Percentiles rank a stretch among this genome's conserved stretches.
Conservation (phyloP, 257 asterid species). For the Gentiana straminea region DNA sequence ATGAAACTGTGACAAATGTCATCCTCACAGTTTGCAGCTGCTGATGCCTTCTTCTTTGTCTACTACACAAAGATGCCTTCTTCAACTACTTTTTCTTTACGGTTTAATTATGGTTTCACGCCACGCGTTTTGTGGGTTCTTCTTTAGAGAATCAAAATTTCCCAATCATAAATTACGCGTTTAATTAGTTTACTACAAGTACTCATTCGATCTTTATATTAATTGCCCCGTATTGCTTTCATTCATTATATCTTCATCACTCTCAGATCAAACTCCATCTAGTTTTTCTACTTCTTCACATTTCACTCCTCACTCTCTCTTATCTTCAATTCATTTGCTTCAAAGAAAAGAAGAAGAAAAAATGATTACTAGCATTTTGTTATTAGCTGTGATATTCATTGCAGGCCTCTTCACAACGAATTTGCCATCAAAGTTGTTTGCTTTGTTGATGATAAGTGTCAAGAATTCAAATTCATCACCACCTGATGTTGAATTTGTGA, state of each 20-base stretch:
- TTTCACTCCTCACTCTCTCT: constrained; percentile 5
- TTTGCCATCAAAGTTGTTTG: constrained; percentile 25
- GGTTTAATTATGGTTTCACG: constrained; percentile 29
- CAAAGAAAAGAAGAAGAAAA: background rate
- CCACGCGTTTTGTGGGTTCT: constrained; percentile 82
- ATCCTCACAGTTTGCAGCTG: no score
- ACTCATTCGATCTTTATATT: background rate
- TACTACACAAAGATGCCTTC: no score
- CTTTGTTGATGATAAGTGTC: constrained; percentile 15
- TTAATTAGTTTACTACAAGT: constrained; percentile 2
- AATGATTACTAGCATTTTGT: constrained; percentile 34
- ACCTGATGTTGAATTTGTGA: background rate
- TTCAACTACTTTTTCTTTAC: constrained; percentile 1
- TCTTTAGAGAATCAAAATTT: constrained; percentile 8
- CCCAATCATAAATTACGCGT: constrained; percentile 30
- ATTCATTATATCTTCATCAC: background rate
- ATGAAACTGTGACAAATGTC: no score
- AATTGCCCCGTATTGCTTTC: background rate
- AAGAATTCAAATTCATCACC: constrained; percentile 11
- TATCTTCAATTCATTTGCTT: background rate
- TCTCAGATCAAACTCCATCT: background rate
- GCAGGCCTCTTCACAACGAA: constrained; percentile 31
- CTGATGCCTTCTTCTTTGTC: no score
- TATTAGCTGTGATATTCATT: constrained; percentile 35
- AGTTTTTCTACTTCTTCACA: background rate